Base-by-base conservation (phyloP, 1,284 basidiomycete genomes). In the Laetiporus sulphureus region DNA sequence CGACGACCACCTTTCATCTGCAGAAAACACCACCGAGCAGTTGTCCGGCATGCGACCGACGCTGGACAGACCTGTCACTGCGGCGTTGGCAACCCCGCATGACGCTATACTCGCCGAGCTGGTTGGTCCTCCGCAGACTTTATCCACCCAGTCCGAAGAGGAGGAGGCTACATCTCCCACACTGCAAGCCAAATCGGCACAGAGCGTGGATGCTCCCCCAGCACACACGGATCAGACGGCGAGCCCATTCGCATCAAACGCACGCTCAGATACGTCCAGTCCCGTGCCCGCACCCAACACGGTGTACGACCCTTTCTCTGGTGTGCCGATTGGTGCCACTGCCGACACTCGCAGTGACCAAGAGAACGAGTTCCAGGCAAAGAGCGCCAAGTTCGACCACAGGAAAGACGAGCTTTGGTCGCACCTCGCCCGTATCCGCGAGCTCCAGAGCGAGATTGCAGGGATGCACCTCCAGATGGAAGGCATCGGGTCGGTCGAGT, bases 391-490 rank as follows among this genome's bases (percentile, higher is more conserved):
- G 21, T 56, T 58, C 42, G 56, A 57, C 30, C 51, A 55, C 35
- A 61, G 56, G 47, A 68, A 63, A 50, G 71, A 73, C 46, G 75
- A 77, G 34, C 61, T 84, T 30, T 88, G 84, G 84, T 56, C 70
- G 0, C 76, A 81, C 46, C 69, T 87, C 11, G 74, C 75, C 13
- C 69, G 68, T 36, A 78, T 87, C 16, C 58, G 83, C 47, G 76
- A 79, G 34, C 60, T 87, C 21, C 83, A 88, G 57, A 76, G 72
- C 41, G 75, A 83, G 48, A 75, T 87, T 27, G 79, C 84, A 4
- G 67, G 63, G 45, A 74, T 83, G 71, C 84, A 87, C 56, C 62
- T 79, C 15, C 73, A 79, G 30, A 83, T 87, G 81, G 84, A 88
- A 57, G 72, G 72, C 29, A 68, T 81, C 25, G 75, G 77, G 3